Evolutionary conservation across 345 rosid species (phyloP).

Genomic region (Pistacia integerrima): DNA sequence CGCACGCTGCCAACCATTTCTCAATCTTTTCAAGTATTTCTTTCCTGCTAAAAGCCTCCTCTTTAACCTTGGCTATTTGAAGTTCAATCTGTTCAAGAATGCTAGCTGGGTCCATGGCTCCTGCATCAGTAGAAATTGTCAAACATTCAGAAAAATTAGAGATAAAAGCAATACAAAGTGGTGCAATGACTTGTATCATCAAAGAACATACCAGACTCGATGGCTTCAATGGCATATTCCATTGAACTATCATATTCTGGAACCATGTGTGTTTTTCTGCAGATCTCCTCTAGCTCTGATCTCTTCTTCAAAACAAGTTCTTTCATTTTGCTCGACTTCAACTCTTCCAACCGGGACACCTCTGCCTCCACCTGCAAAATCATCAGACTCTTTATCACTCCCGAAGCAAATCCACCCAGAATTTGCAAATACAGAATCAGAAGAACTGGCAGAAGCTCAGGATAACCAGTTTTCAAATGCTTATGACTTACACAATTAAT

Average conservation of each 20-base stretch:
- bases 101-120: slow-evolving; percentile 62
- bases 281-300: slow-evolving; percentile 82
- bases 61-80: slow-evolving; percentile 80
- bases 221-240: slow-evolving; percentile 66
- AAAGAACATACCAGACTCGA: slow-evolving; percentile 69
- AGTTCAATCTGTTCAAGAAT: slow-evolving; percentile 81
- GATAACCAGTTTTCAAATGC: slow-evolving; percentile 3
- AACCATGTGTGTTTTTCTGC: slow-evolving; percentile 85
- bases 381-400: slow-evolving; percentile 12
- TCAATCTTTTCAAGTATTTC: slow-evolving; percentile 94
- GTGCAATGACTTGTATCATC: not conserved
- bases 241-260: slow-evolving; percentile 65
- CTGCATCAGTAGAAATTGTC: slow-evolving; percentile 31
- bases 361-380: slow-evolving; percentile 80
- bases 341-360: slow-evolving; percentile 80
- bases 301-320: slow-evolving; percentile 94
- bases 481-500: slow-evolving; percentile 67
- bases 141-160: not conserved
- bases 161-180: not conserved
- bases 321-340: slow-evolving; percentile 95
- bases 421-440: slow-evolving; percentile 6
- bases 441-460: slow-evolving; percentile 6
- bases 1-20: slow-evolving; percentile 94
- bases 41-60: slow-evolving; percentile 87
- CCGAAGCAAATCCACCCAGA: slow-evolving; percentile 7